Evolutionary conservation across 2,329 filamentous ascomycete genomes (phyloP).

Genomic region (Fusarium praegraminearum): DNA sequence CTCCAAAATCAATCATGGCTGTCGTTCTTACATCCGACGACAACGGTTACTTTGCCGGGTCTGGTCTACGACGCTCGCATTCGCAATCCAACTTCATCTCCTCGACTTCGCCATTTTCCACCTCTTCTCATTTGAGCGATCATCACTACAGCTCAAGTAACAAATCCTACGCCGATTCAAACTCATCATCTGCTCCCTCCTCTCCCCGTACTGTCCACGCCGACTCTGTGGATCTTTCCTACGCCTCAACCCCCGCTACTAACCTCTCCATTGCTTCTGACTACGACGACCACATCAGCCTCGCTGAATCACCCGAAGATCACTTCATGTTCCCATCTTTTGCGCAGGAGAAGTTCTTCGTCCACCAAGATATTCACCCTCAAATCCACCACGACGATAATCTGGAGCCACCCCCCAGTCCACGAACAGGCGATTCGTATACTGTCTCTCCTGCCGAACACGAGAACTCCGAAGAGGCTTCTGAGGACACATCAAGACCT

Average conservation of each 20-base stretch:
- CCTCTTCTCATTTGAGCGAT: constrained; percentile 62
- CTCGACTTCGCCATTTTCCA: constrained; percentile 57
- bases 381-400: constrained; percentile 52
- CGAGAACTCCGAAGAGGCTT: constrained; percentile 58
- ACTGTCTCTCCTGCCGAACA: constrained; percentile 66
- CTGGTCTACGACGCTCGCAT: constrained; percentile 68
- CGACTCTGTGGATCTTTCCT: constrained; percentile 68
- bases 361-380: constrained; percentile 46
- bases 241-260: constrained; percentile 72
- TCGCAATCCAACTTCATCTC: constrained; percentile 69
- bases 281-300: constrained; percentile 62
- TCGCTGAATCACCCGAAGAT: constrained; percentile 60
- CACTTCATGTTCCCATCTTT: constrained; percentile 61
- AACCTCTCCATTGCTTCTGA: constrained; percentile 72
- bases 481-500: constrained; percentile 63
- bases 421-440: constrained; percentile 63
- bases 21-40: constrained; percentile 70
- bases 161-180: constrained; percentile 60
- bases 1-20: constrained; percentile 59
- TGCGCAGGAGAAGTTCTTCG: constrained; percentile 60
- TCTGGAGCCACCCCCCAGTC: constrained; percentile 64
- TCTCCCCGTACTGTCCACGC: constrained; percentile 65
- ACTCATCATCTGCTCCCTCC: constrained; percentile 66
- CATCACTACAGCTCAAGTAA: constrained; percentile 60
- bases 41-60: constrained; percentile 66